Conservation (phyloP, 2,329 filamentous ascomycete genomes). For the Pseudogymnoascus pannorum region DNA sequence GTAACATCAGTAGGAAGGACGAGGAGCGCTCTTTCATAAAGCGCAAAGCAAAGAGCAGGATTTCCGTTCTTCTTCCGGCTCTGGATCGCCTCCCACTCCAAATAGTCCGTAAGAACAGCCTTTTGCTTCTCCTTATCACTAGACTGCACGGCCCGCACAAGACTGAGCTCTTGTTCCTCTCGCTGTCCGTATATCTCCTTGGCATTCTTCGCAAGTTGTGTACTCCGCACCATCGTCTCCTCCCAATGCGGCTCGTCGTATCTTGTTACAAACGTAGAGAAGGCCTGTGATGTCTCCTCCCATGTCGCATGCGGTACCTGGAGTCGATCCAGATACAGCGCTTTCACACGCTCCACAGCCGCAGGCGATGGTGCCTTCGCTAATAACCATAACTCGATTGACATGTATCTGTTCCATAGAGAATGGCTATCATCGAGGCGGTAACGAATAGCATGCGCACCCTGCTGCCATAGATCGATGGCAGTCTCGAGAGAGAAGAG, state of each 20-base stretch:
- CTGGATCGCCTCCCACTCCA: slow-evolving; percentile 74
- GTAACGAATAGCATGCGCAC: slow-evolving; percentile 63
- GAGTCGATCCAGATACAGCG: slow-evolving; percentile 64
- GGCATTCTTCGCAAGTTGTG: slow-evolving; percentile 53
- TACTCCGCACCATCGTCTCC: slow-evolving; percentile 61
- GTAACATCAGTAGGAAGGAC: slow-evolving; percentile 66
- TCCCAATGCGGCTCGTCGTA: slow-evolving; percentile 69
- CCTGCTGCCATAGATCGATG: slow-evolving; percentile 63
- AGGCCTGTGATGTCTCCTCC: slow-evolving; percentile 67
- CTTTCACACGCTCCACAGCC: slow-evolving; percentile 57
- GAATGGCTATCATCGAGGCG: slow-evolving; percentile 69
- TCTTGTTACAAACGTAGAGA: slow-evolving; percentile 66
- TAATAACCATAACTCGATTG: slow-evolving; percentile 63
- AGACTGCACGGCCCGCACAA: slow-evolving; percentile 50
- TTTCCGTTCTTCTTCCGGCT: slow-evolving; percentile 46
- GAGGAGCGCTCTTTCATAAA: slow-evolving; percentile 73
- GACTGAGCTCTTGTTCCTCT: slow-evolving; percentile 59
- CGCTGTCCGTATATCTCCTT: slow-evolving; percentile 58
- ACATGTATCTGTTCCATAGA: slow-evolving; percentile 73
- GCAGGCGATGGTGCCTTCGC: slow-evolving; percentile 46
- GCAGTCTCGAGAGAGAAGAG: slow-evolving; percentile 63
- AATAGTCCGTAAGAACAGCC: slow-evolving; percentile 55
- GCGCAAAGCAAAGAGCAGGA: slow-evolving; percentile 48
- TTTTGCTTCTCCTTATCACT: slow-evolving; percentile 50
- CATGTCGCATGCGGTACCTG: slow-evolving; percentile 66